Percentiles rank a stretch among this genome's conserved stretches.
These are phyloP conservation scores for Phytophthora cryptogea DNA, from an alignment of 352 stramenopile genomes.

Conservation along the genomic window DNA sequence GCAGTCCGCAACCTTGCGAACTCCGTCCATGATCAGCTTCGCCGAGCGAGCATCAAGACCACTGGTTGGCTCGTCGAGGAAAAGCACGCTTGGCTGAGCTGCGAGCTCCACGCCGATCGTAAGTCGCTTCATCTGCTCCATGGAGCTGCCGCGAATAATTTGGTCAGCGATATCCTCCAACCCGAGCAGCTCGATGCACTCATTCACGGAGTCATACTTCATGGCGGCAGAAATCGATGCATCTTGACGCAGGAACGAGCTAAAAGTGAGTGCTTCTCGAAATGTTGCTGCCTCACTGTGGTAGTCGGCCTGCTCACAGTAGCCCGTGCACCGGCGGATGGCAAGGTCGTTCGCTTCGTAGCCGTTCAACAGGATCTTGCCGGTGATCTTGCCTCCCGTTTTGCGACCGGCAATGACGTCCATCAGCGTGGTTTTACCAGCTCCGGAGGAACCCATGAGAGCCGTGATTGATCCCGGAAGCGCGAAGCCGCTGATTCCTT, in stretches of 20 bases:
- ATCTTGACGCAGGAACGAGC: slow-evolving; percentile 70
- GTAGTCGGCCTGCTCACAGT: slow-evolving; percentile 23
- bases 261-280: slow-evolving; percentile 33
- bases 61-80: slow-evolving; percentile 55
- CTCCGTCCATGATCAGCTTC: slow-evolving; percentile 24
- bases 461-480: slow-evolving; percentile 31
- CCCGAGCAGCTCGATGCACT: slow-evolving; percentile 80
- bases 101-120: slow-evolving; percentile 51
- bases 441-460: slow-evolving; percentile 68
- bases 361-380: slow-evolving; percentile 27
- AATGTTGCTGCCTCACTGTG: slow-evolving; percentile 17
- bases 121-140: slow-evolving; percentile 32
- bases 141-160: slow-evolving; percentile 42
- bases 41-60: slow-evolving; percentile 35
- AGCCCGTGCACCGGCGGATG: slow-evolving; percentile 20
- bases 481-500: slow-evolving; percentile 27
- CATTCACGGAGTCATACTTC: slow-evolving; percentile 34
- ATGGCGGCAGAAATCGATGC: slow-evolving; percentile 23
- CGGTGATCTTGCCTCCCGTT: slow-evolving; percentile 20
- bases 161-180: slow-evolving; percentile 59
- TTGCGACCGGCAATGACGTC: slow-evolving; percentile 27
- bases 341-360: slow-evolving; percentile 23
- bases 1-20: slow-evolving; percentile 16
- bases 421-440: slow-evolving; percentile 29
- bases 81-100: slow-evolving; percentile 47